A percentile compares a stretch with the other conserved stretches of the same genome.
These are phyloP conservation scores for Juglanconis juglandina DNA, from an alignment of 2,329 filamentous ascomycete species.

Conservation along the genomic window DNA sequence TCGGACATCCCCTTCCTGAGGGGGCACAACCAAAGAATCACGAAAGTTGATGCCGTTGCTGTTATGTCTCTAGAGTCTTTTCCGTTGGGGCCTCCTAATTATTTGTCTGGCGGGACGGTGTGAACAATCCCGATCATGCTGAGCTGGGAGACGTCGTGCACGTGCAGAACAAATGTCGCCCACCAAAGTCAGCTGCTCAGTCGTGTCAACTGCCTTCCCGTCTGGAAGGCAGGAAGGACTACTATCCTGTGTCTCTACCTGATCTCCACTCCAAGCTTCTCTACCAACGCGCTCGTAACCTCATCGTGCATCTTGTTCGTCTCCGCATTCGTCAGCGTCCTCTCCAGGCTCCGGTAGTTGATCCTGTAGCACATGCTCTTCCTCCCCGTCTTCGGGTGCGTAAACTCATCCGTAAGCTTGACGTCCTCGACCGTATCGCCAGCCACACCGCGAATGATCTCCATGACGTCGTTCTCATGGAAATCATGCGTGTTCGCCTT, in stretches of 20 bases:
- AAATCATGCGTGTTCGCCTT: conserved; percentile 50
- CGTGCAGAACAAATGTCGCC: too few species aligned
- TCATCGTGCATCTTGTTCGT: conserved; percentile 70
- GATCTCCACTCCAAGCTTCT: conserved; percentile 74
- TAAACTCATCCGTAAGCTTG: conserved; percentile 77
- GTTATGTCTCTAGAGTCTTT: too few species aligned
- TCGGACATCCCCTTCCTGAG: too few species aligned
- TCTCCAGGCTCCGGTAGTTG: conserved; percentile 88
- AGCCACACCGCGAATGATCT: conserved; percentile 78
- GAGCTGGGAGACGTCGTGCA: too few species aligned
- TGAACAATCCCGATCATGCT: too few species aligned
- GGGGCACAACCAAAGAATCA: too few species aligned
- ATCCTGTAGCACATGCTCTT: conserved; percentile 89
- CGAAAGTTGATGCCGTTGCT: too few species aligned
- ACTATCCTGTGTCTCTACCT: conserved; percentile 41
- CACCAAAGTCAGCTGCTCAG: too few species aligned
- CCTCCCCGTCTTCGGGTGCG: conserved; percentile 77
- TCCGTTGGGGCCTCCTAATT: too few species aligned
- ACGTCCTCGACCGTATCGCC: conserved; percentile 89
- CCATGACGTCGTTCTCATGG: conserved; percentile 97
- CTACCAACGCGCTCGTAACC: conserved; percentile 63
- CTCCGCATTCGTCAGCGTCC: conserved; percentile 82
- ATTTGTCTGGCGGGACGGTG: too few species aligned
- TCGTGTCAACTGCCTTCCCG: too few species aligned
- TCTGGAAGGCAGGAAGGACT: too few species aligned